A percentile compares a stretch with the other conserved stretches of the same genome.
These are phyloP conservation scores for Cicer pinnatifidum DNA, from an alignment of 306 rosid species.

Conservation along the genomic window DNA sequence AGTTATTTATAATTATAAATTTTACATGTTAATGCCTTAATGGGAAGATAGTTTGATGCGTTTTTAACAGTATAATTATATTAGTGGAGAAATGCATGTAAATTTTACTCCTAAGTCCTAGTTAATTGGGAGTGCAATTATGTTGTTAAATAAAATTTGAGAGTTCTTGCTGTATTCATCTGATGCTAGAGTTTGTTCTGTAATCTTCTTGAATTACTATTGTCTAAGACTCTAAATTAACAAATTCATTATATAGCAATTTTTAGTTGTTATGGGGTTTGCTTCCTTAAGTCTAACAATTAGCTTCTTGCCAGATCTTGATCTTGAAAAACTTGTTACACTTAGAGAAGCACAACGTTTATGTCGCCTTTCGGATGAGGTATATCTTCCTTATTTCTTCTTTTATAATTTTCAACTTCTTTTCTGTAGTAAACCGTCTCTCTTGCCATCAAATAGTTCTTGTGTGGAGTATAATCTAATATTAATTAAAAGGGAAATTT, in stretches of 20 bases:
- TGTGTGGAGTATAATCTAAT: slow-evolving; percentile 35
- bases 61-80: slow-evolving; percentile 9
- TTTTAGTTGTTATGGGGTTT: slow-evolving; percentile 11
- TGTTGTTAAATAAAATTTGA: slow-evolving; percentile 11
- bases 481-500: slow-evolving; percentile 40
- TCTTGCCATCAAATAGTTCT: slow-evolving; percentile 9
- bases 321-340: slow-evolving; percentile 66
- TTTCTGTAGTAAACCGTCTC: slow-evolving; percentile 32
- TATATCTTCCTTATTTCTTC: slow-evolving; percentile 46
- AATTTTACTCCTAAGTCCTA: neutral
- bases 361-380: slow-evolving; percentile 86
- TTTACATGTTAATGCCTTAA: slow-evolving; percentile 32
- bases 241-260: neutral
- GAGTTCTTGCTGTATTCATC: slow-evolving; percentile 10
- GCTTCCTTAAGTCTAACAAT: slow-evolving; percentile 40
- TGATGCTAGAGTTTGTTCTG: slow-evolving; percentile 31
- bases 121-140: slow-evolving; percentile 8
- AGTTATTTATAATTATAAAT: neutral
- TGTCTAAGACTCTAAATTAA: neutral
- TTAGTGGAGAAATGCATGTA: slow-evolving; percentile 15
- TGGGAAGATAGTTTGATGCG: slow-evolving; percentile 12
- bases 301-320: slow-evolving; percentile 60
- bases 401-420: slow-evolving; percentile 5
- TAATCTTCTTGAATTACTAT: slow-evolving; percentile 17
- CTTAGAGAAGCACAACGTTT: slow-evolving; percentile 73